These are phyloP conservation scores for Podaxis rugospora DNA, from an alignment of 768 basidiomycete species.

Conservation along the genomic window DNA sequence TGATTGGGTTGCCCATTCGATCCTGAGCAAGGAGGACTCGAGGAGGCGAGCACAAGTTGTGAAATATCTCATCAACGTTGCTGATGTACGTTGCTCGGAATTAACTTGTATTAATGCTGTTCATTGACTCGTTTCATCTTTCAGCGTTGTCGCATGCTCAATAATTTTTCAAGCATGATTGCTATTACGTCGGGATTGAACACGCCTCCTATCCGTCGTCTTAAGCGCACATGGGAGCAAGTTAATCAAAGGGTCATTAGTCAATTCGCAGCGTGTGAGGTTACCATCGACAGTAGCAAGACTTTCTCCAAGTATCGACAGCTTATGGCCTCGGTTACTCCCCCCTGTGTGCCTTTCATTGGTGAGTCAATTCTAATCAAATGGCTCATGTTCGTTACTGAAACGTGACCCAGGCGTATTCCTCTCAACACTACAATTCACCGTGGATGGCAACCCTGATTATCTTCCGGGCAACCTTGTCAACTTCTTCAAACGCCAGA, in stretches of 20 bases:
- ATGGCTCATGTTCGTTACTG: not conserved
- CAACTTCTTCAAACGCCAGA: slow-evolving; percentile 95
- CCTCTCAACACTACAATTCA: slow-evolving; percentile 94
- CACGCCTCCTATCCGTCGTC: slow-evolving; percentile 85
- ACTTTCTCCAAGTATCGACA: slow-evolving; percentile 92
- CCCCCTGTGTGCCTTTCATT: slow-evolving; percentile 96
- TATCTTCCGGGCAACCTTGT: slow-evolving; percentile 68
- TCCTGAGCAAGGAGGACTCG: slow-evolving; percentile 79
- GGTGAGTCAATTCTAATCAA: slow-evolving; percentile 46
- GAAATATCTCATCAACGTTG: slow-evolving; percentile 88
- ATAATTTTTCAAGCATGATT: slow-evolving; percentile 97
- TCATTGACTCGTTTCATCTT: slow-evolving; percentile 1
- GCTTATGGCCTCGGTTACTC: slow-evolving; percentile 74
- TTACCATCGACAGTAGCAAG: slow-evolving; percentile 88
- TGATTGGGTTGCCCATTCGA: slow-evolving; percentile 85
- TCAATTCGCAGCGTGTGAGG: slow-evolving; percentile 76
- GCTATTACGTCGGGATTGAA: slow-evolving; percentile 94
- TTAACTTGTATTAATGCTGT: not conserved
- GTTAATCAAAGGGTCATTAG: slow-evolving; percentile 72
- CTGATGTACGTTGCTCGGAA: slow-evolving; percentile 62
- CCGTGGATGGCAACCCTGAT: slow-evolving; percentile 94
- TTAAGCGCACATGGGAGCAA: slow-evolving; percentile 93
- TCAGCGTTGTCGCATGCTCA: slow-evolving; percentile 84
- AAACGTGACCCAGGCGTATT: slow-evolving; percentile 70
- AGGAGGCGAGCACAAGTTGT: slow-evolving; percentile 76